These are phyloP conservation scores for Cryptococcus hybrid DNA, from an alignment of 1,284 basidiomycete species.

Conservation along the genomic window DNA sequence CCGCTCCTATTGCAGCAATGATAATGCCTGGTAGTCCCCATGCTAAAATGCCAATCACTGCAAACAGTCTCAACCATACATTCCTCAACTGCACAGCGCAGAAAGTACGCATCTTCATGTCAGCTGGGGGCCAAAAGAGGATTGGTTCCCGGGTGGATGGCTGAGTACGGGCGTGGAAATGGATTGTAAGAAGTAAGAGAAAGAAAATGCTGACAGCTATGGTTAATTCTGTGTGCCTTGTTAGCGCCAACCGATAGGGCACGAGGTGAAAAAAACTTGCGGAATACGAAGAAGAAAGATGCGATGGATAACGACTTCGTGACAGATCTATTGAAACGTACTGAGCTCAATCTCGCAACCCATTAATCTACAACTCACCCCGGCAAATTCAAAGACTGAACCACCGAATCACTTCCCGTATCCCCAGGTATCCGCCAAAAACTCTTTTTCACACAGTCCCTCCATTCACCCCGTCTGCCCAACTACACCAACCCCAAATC, in stretches of 20 bases:
- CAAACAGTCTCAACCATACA: background rate
- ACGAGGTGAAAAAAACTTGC: background rate
- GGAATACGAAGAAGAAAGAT: constrained; percentile 5
- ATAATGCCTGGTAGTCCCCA: constrained; percentile 5
- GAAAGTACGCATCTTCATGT: background rate
- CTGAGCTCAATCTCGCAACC: background rate
- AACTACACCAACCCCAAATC: constrained; percentile 12
- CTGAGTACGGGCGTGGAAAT: constrained; percentile 3
- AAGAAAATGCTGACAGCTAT: background rate
- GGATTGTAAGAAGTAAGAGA: constrained; percentile 2
- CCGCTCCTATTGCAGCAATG: constrained; percentile 1
- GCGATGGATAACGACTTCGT: constrained; percentile 8
- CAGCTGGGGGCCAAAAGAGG: background rate
- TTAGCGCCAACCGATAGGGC: background rate
- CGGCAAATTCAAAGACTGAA: background rate
- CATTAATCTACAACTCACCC: too few species aligned
- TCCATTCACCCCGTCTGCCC: constrained; percentile 1
- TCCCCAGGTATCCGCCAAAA: constrained; percentile 8
- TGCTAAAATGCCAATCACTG: background rate
- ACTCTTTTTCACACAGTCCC: constrained; percentile 3
- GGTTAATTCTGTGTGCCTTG: background rate
- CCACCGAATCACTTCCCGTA: background rate
- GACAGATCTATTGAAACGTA: background rate
- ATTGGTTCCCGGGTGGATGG: background rate
- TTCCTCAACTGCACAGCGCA: constrained; percentile 2